Conservation (phyloP, 148 eudicot species). For the Amaranthus palmeri region DNA sequence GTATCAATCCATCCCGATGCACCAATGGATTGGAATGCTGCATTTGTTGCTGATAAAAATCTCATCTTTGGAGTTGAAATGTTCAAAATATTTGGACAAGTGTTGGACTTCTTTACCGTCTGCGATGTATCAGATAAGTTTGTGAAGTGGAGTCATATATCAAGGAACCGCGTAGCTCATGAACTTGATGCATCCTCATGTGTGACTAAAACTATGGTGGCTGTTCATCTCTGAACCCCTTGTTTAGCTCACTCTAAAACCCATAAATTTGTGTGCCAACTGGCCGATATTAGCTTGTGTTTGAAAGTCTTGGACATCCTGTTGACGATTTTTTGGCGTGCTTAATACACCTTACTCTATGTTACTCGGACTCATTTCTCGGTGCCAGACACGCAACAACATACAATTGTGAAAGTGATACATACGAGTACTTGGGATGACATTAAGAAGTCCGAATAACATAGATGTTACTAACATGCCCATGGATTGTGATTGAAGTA, state of each 20-base stretch:
- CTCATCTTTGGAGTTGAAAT: slow-evolving; percentile 84
- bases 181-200: slow-evolving; percentile 85
- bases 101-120: slow-evolving; percentile 76
- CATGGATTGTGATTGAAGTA: slow-evolving; percentile 13
- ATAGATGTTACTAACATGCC: slow-evolving; percentile 2
- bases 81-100: slow-evolving; percentile 96
- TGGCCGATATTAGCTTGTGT: not conserved
- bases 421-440: too few relatives aligned
- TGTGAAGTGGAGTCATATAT: slow-evolving; percentile 62
- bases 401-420: too few relatives aligned
- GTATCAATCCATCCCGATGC: slow-evolving; percentile 68
- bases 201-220: slow-evolving; percentile 73
- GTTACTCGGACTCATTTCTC: too few relatives aligned
- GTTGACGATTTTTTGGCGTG: slow-evolving; percentile 7
- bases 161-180: slow-evolving; percentile 59
- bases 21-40: slow-evolving; percentile 88
- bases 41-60: slow-evolving; percentile 69
- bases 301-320: slow-evolving; percentile 8
- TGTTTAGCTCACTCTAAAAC: not conserved
- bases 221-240: slow-evolving; percentile 49
- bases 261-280: slow-evolving; percentile 2
- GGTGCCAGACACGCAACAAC: too few relatives aligned
- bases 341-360: not conserved
- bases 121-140: slow-evolving; percentile 47
- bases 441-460: too few relatives aligned